Base-by-base conservation (phyloP, 805 yeast species). In the Metschnikowia matae region DNA sequence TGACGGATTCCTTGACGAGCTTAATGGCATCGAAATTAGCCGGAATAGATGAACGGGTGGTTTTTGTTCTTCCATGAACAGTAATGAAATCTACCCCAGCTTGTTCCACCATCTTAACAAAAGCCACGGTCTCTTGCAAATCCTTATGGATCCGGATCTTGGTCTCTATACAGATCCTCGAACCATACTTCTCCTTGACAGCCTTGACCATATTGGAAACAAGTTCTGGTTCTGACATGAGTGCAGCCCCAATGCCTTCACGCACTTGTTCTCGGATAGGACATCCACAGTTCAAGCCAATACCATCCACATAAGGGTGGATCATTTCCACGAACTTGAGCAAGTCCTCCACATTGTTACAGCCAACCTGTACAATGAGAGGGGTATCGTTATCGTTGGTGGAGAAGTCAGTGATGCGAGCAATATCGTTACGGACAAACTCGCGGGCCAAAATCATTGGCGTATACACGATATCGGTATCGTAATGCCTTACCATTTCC, bases 391-490 rank as follows among this genome's bases (percentile, higher is more conserved):
- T 59, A 3, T 70, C 72, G 66, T 88, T 88, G 0, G 97, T 90
- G 14, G 92, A 77, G 67, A 94, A 90, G 64, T 94, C 99, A 13
- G 89, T 79, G 32, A 80, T 63, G 50, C 99, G 75, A 2, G 98
- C 99, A 48, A 79, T 77, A 18, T 76, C 79, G 65, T 89, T 88
- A 41, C 97, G 74, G 3, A 89, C 96, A 76, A 89, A 94, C 67
- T 94, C 99, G 46, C 98, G 73, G 4, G 98, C 98, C 48, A 94
- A 72, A 39, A 94, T 91, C 99, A 94, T 94, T 8, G 99, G 99
- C 0, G 96, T 82, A 63, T 94, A 91, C 3, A 89, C 95, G 7
- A 92, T 84, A 63, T 90, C 96, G 41, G 84, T 81, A 48, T 79
- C 74, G 64, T 83, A 88, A 36, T 83, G 83, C 32, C 97, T 62